Conservation (phyloP, 1,284 basidiomycete genomes). For the Phylloporus gajari region DNA sequence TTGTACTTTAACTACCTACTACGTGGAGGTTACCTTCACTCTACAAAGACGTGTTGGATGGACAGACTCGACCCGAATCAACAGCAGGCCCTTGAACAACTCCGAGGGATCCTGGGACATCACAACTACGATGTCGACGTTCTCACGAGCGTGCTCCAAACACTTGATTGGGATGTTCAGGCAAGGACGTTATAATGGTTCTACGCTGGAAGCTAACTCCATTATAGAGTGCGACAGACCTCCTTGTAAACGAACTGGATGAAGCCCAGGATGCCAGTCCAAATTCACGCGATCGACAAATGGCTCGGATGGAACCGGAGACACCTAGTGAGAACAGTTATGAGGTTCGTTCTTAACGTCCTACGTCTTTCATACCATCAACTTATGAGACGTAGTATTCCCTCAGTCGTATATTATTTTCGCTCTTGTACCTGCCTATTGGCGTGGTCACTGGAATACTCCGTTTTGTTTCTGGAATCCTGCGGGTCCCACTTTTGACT, state of each 20-base stretch:
- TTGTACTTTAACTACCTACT: background rate
- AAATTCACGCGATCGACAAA: conserved; percentile 17
- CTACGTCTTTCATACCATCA: background rate
- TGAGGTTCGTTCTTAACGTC: conserved; percentile 20
- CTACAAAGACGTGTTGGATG: conserved; percentile 18
- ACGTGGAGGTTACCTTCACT: background rate
- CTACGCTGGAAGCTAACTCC: conserved; percentile 2
- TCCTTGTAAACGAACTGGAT: conserved; percentile 60
- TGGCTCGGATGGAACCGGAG: conserved; percentile 59
- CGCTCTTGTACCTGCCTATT: conserved; percentile 57
- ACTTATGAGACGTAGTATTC: conserved; percentile 13
- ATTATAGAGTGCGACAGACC: conserved; percentile 65
- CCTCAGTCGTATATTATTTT: conserved; percentile 33
- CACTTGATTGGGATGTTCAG: conserved; percentile 76
- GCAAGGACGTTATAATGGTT: conserved; percentile 41
- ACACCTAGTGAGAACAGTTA: conserved; percentile 56
- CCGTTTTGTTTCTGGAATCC: conserved; percentile 63
- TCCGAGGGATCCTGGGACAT: conserved; percentile 32
- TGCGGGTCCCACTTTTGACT: conserved; percentile 63
- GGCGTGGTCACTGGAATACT: conserved; percentile 60
- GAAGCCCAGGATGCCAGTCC: conserved; percentile 29
- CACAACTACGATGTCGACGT: conserved; percentile 66
- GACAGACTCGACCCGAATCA: conserved; percentile 29
- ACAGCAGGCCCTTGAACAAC: conserved; percentile 26
- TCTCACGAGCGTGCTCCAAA: conserved; percentile 65